Base-by-base conservation (phyloP, 768 basidiomycete species). In the Lyophyllum decastes region DNA sequence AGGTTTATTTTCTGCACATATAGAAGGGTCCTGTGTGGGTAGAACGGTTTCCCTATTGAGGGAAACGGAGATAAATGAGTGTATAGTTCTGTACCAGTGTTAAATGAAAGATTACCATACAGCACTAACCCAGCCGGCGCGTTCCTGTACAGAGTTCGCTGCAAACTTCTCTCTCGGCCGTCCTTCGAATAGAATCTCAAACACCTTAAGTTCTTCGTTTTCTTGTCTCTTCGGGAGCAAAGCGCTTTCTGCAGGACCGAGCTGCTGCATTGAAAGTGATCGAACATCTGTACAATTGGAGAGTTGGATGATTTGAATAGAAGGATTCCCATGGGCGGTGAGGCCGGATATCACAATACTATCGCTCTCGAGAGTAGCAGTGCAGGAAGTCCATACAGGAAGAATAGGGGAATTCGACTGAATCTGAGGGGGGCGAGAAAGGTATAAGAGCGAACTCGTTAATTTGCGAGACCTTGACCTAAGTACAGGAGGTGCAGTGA, bases 41-140 rank as follows among this genome's bases (percentile, higher is more conserved):
- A 90, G 72, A 24, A 89, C 74, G 4, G 76, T 74, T 66, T 90
- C 86, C 88, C 88, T 88, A 62, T 4, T 14, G 55, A 27, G n/a
- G n/a, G n/a, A 22, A 38, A 43, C 24, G 35, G 24, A 16, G 16
- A 35, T 48, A 25, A 59, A 10, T 33, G 10, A 46, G 22, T 24
- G 14, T 38, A 35, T 50, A 41, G 35, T 38, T 11, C 14, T 44
- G 21, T 43, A 55, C 40, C 10, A 52, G 52, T 11, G 48, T 30
- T 26, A 22, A 43, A 22, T 16, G 27, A 14, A 21, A 21, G 67
- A 77, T 65, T 68, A 89, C 90, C 90, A 92, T 47, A 91, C 83
- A 2, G 85, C 82, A 63, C 86, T 87, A 49, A 92, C 80, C 90
- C 90, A 92, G 9, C 78, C 79, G 3, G 88, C 88, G 50, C 90